These are phyloP conservation scores for Ceratocystis variospora DNA, from an alignment of 2,329 filamentous ascomycete species.

Conservation along the genomic window DNA sequence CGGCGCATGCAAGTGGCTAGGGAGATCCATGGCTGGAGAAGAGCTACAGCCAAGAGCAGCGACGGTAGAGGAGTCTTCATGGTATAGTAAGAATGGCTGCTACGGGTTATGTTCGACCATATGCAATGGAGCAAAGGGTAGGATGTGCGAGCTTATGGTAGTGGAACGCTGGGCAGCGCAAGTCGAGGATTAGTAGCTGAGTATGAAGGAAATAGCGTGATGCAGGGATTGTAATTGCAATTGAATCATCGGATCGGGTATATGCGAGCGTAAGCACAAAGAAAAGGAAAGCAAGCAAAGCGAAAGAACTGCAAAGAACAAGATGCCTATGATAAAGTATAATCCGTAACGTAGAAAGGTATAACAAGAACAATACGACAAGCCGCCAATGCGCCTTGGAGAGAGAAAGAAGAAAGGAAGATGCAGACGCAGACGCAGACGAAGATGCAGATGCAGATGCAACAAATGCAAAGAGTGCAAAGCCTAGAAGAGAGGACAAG, in stretches of 20 bases:
- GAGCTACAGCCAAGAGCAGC: background rate
- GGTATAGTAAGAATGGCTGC: background rate
- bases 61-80: background rate
- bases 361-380: background rate
- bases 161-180: background rate
- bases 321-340: background rate
- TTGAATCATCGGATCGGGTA: constrained; percentile 18
- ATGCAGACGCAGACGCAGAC: background rate
- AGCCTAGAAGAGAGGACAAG: background rate
- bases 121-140: background rate
- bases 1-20: constrained; percentile 38
- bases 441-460: background rate
- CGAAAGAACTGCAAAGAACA: background rate
- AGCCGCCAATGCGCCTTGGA: background rate
- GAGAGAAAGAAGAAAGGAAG: background rate
- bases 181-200: constrained; percentile 4
- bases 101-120: background rate
- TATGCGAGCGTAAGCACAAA: background rate
- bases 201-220: constrained; percentile 8
- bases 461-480: background rate
- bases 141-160: background rate
- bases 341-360: background rate
- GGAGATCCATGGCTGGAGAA: constrained; percentile 29
- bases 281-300: background rate
- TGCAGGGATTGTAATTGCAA: constrained; percentile 7